These are phyloP conservation scores for Cryphonectria nitschkei DNA, from an alignment of 2,329 filamentous ascomycete genomes.

Conservation along the genomic window DNA sequence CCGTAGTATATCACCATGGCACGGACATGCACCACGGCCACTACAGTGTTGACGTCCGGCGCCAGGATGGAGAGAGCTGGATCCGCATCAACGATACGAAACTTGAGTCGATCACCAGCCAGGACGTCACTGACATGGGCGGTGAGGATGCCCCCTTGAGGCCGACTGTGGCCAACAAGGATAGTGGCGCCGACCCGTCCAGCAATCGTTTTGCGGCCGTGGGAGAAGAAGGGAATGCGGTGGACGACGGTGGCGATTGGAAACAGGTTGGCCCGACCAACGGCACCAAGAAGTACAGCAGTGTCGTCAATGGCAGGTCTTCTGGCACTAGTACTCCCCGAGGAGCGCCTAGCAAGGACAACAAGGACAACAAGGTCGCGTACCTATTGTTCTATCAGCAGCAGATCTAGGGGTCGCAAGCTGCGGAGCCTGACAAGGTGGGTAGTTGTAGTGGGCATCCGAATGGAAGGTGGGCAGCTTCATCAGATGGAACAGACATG, in stretches of 20 bases:
- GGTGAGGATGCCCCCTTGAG: slow-evolving; percentile 74
- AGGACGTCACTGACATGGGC: slow-evolving; percentile 87
- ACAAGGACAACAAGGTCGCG: slow-evolving; percentile 90
- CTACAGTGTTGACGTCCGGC: slow-evolving; percentile 95
- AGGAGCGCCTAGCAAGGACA: slow-evolving; percentile 62
- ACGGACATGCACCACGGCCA: slow-evolving; percentile 96
- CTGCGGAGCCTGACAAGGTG: background rate
- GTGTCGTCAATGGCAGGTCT: slow-evolving; percentile 66
- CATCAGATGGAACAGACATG: background rate
- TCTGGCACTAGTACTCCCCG: slow-evolving; percentile 55
- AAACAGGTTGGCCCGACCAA: slow-evolving; percentile 74
- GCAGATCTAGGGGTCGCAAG: slow-evolving; percentile 18
- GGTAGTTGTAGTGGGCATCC: background rate
- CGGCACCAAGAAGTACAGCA: slow-evolving; percentile 76
- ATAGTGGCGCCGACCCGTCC: slow-evolving; percentile 48
- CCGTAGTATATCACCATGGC: slow-evolving; percentile 95
- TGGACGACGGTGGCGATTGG: slow-evolving; percentile 69
- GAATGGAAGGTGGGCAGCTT: background rate
- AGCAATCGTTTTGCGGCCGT: slow-evolving; percentile 77
- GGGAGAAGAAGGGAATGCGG: slow-evolving; percentile 67
- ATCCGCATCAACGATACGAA: slow-evolving; percentile 93
- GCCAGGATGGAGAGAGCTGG: slow-evolving; percentile 95
- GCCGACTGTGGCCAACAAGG: slow-evolving; percentile 68
- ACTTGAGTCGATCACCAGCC: slow-evolving; percentile 80
- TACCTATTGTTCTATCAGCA: slow-evolving; percentile 93